Evolutionary conservation across 2,329 filamentous ascomycete genomes (phyloP), one percentile per base, ranked within the genome.

Genomic region (Periconia digitata): DNA sequence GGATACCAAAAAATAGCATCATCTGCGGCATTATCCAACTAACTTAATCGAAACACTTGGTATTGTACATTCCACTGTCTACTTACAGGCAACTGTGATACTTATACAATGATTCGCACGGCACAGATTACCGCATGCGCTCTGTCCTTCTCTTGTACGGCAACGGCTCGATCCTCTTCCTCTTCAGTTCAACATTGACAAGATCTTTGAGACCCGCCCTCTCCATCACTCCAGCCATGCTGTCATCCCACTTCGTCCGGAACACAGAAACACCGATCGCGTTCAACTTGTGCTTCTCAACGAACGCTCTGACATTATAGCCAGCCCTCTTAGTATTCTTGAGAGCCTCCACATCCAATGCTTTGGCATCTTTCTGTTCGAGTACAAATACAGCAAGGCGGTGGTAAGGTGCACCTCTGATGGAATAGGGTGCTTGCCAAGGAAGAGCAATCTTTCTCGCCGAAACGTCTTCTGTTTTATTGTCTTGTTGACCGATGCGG

Each of bases 381-480:
- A 97, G 78, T 18, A 99, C 76, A 67, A 94, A 87, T 51, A 97
- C 76, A 40, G 86, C 86, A 46, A 97, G 79, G 44, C 94, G 88
- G 73, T 97, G 94, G 75, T 97, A 96, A 1, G 89, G 89, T 2
- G 87, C 83, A 48, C 94, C 94, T 77, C 94, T 95, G 69, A 96
- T 89, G 1, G 90, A 86, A 66, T 88, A 90, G 1, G 94, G 87
- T 1, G 92, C 87, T 20, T 92, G 76, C 90, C 92, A 99, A 1
- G 90, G 86, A 1, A 84, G 71, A 47, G 89, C 83, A 41, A 94
- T 79, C 70, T 94, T 85, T 50, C 60, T 64, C 3, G 55, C 52
- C 13, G 56, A 53, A 23, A 79, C 76, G 17, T 83, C 77, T 53
- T 76, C 71, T 48, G 80, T 76, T 59, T 64, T 67, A 17, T 47